phyloP scores from a whole-genome alignment of 2,329 filamentous ascomycete genomes.

The Cladosporium sp. region DNA sequence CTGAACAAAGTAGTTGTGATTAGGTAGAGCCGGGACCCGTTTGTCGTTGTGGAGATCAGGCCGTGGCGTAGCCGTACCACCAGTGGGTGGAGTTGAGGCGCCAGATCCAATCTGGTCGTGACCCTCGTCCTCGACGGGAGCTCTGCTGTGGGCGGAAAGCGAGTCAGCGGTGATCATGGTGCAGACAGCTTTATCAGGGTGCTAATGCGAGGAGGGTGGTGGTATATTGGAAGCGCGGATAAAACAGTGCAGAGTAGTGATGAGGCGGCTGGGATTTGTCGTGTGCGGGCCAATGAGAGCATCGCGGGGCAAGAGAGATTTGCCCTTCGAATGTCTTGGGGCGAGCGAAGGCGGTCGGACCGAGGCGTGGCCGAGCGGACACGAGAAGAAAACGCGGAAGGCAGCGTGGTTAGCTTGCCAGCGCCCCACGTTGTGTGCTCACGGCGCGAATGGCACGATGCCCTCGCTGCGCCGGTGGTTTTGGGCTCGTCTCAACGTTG shows the following conservation, averaged over 20 bases:
- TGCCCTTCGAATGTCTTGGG: constrained; percentile 11
- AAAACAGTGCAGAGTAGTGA: constrained; percentile 20
- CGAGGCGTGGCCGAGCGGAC: constrained; percentile 14
- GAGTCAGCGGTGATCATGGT: constrained; percentile 35
- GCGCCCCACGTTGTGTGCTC: constrained; percentile 10
- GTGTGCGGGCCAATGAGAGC: constrained; percentile 20
- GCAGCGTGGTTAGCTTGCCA: not conserved
- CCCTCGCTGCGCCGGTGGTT: constrained; percentile 11
- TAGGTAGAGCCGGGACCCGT: constrained; percentile 88
- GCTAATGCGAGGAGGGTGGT: constrained; percentile 23
- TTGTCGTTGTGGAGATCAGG: constrained; percentile 87
- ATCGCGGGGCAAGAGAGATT: constrained; percentile 4
- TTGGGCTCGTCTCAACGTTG: constrained; percentile 11
- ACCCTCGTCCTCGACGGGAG: constrained; percentile 64
- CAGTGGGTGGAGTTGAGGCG: constrained; percentile 79
- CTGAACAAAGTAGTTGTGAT: constrained; percentile 90
- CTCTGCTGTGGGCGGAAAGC: constrained; percentile 41
- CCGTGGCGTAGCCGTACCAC: constrained; percentile 80
- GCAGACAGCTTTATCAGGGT: constrained; percentile 2
- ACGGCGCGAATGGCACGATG: constrained; percentile 18
- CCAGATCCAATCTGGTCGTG: constrained; percentile 75
- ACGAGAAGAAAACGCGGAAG: constrained; percentile 18
- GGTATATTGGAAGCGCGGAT: constrained; percentile 6
- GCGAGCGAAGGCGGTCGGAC: constrained; percentile 15
- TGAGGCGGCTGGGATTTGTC: constrained; percentile 29